These are phyloP conservation scores for Ceratocystis huliohia DNA, from an alignment of 2,329 filamentous ascomycete species.

Conservation along the genomic window DNA sequence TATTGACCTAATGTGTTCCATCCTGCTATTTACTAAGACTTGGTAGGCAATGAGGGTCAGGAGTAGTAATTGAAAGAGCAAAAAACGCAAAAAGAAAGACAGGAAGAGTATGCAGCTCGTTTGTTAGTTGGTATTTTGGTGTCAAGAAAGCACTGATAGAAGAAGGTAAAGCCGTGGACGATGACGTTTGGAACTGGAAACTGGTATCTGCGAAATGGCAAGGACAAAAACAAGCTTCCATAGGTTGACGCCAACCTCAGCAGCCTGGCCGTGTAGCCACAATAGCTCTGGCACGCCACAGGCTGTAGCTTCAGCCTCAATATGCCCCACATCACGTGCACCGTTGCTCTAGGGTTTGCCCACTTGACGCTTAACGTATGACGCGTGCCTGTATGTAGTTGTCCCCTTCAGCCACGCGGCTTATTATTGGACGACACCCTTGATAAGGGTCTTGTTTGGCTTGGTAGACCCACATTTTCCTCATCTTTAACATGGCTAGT, in stretches of 20 bases:
- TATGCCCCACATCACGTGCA: neutral
- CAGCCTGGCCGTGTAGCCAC: conserved; percentile 19
- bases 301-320: conserved; percentile 22
- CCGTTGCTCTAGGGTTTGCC: neutral
- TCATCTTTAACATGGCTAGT: neutral
- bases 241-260: conserved; percentile 21
- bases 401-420: conserved; percentile 8
- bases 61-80: neutral
- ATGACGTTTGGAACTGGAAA: conserved; percentile 14
- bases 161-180: neutral
- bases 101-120: neutral
- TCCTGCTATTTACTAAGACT: conserved; percentile 4
- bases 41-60: neutral
- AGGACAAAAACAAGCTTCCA: conserved; percentile 7
- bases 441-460: neutral
- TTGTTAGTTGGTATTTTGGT: neutral
- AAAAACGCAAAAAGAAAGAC: neutral
- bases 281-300: conserved; percentile 28
- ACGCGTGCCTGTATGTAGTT: neutral
- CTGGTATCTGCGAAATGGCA: neutral
- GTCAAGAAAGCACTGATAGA: neutral
- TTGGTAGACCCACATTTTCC: conserved; percentile 5
- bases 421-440: neutral
- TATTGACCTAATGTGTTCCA: conserved; percentile 19
- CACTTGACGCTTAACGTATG: neutral